A percentile compares a stretch with the other conserved stretches of the same genome.
Conservation (phyloP, 495 filamentous ascomycete genomes). For the Neurospora intermedia region DNA sequence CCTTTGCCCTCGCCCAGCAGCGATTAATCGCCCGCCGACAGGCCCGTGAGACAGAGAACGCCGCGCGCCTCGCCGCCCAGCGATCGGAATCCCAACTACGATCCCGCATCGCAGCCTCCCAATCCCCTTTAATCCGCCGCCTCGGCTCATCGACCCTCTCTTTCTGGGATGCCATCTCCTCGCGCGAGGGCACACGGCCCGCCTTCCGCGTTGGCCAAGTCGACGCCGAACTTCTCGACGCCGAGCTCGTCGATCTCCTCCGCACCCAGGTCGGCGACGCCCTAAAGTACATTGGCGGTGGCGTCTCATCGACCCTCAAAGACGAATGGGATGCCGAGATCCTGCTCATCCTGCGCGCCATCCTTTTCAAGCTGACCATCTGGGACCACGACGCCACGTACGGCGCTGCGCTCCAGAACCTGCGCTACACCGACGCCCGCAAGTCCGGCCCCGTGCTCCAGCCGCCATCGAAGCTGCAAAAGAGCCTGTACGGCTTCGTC, state of each 20-base stretch:
- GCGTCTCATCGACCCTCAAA: constrained; percentile 23
- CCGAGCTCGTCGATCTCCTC: constrained; percentile 79
- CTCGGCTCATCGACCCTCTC: constrained; percentile 46
- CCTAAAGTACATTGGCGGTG: constrained; percentile 72
- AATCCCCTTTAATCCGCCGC: constrained; percentile 49
- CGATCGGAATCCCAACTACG: constrained; percentile 49
- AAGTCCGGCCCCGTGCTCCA: constrained; percentile 47
- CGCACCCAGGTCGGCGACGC: constrained; percentile 82
- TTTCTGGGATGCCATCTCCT: constrained; percentile 59
- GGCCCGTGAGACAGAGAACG: constrained; percentile 52
- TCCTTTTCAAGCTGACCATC: constrained; percentile 87
- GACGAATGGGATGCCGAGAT: constrained; percentile 88
- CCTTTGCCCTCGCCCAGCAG: constrained; percentile 78
- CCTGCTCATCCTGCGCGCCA: constrained; percentile 58
- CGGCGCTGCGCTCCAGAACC: constrained; percentile 82
- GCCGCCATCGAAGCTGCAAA: constrained; percentile 63
- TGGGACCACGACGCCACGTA: constrained; percentile 96
- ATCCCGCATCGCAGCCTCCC: constrained; percentile 46
- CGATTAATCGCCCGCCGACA: constrained; percentile 69
- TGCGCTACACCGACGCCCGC: constrained; percentile 81
- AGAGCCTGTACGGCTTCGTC: constrained; percentile 68
- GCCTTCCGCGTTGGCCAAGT: constrained; percentile 93
- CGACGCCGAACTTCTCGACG: constrained; percentile 89
- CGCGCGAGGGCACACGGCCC: constrained; percentile 69
- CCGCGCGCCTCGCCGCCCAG: constrained; percentile 44